Base-by-base conservation (phyloP, 2,329 filamentous ascomycete species). In the Cladosporium oxysporum region DNA sequence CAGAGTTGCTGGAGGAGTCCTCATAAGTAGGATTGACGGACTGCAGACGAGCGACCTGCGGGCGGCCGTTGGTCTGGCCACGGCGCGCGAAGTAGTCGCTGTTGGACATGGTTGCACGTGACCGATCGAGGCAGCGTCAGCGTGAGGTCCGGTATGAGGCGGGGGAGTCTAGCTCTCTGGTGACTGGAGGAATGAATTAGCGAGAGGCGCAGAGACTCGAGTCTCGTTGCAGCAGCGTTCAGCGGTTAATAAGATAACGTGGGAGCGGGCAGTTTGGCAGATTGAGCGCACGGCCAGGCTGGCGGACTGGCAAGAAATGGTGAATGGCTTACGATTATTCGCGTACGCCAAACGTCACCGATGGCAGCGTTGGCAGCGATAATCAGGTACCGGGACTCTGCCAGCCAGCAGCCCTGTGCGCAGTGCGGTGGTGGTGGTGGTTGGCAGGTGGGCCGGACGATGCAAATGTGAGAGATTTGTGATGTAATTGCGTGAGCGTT, bases 1-100 rank as follows among this genome's bases (percentile, higher is more conserved):
- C 75, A 14, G 71, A 71, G 58, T 76, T 80, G 65, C 79, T 75
- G 61, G 76, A 73, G 18, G 3, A 1, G 23, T 70, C 65, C 23
- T 78, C 73, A 33, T 80, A 76, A 6, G 78, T 79, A 33, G 79
- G 79, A 73, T 80, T 77, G 29, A 74, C 71, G 49, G 72, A 69
- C n/a, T 65, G 62, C n/a, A 65, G 41, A 29, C 55, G 62, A 50
- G 53, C 28, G 3, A 65, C 31, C 7, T 41, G 28, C 21, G 62
- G 62, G 6, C 53, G 52, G 31, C 31, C 29, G 49, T 49, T 50
- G 23, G 60, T 33, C 41, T 49, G 58, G 41, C 44, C 44, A 14
- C 44, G 41, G 21, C 60, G 60, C 16, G 31, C 50, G 50, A 63
- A 63, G 33, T 63, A 63, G 26, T 57, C 60, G 58, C 35, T 52